A percentile compares a stretch with the other conserved stretches of the same genome.
Conservation (phyloP, 805 yeast genomes). For the Torulaspora indica region DNA sequence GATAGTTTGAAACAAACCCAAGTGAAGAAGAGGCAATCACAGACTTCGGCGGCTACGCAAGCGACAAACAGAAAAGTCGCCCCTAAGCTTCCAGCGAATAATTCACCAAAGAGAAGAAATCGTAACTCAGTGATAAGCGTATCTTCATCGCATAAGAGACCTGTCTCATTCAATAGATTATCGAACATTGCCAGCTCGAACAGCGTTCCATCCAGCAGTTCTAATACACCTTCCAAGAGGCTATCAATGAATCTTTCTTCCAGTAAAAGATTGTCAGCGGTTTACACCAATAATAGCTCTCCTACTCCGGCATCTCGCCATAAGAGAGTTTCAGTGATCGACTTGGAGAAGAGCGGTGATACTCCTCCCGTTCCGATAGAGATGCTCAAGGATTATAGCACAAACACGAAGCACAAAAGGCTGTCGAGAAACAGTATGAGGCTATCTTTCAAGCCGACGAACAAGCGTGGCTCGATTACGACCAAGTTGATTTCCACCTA, state of each 20-base stretch:
- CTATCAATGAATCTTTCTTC: conserved; percentile 28
- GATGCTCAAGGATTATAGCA: conserved; percentile 22
- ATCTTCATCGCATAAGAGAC: conserved; percentile 47
- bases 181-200: conserved; percentile 26
- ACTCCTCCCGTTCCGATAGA: conserved; percentile 30
- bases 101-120: conserved; percentile 36
- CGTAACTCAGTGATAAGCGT: conserved; percentile 43
- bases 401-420: conserved; percentile 16
- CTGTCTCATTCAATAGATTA: conserved; percentile 43
- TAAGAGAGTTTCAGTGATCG: conserved; percentile 26
- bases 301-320: conserved; percentile 33
- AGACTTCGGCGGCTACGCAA: conserved; percentile 4
- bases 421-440: conserved; percentile 34
- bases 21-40: conserved; percentile 41
- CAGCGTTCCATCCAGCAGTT: conserved; percentile 19
- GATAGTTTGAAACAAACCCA: conserved; percentile 34
- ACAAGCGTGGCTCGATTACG: conserved; percentile 67
- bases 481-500: conserved; percentile 66
- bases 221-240: conserved; percentile 26
- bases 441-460: conserved; percentile 38
- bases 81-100: conserved; percentile 7
- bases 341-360: conserved; percentile 16
- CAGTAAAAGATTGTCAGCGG: conserved; percentile 26
- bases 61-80: conserved; percentile 10
- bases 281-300: conserved; percentile 20